Base-by-base conservation (phyloP, 306 rosid species). In the Geum urbanum region DNA sequence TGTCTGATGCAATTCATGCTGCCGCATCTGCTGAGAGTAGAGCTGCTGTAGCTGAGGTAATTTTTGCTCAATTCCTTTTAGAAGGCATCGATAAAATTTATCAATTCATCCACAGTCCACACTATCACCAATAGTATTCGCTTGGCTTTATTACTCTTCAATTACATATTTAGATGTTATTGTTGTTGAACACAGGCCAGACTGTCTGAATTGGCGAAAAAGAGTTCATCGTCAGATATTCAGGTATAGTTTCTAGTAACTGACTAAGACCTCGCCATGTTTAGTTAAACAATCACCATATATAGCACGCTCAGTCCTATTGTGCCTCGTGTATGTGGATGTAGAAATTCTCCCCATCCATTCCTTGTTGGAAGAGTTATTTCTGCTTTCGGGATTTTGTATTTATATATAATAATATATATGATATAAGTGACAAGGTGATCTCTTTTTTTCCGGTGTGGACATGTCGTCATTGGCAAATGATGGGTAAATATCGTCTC, bases 11-110 rank as follows among this genome's bases (percentile, higher is more conserved):
- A 66, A 70, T 89, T 71, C 84, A 76, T 68, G 86, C 95, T 48
- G 81, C 79, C 79, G 73, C 84, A 35, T 86, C 96, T 83, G 89
- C 99, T 72, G 97, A 94, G 78, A 79, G 91, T 13, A 77, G 92
- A 82, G 97, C 95, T 64, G 80, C 92, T 64, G 85, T 85, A 73
- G 91, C 99, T 35, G 99, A 94, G 99, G 97, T 91, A 55, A 49
- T 51, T 55, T 5, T 37, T 45, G 44, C 15, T 22, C 3, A 24
- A 57, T 27, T 60, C 61, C 61, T 56, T 19, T 27, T 14, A 47
- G 24, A 6, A 13, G 6, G 16, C 41, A 43, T 49, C 8, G 5
- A 14, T 46, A 6, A 16, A 4, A 35, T 16, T 22, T 8, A 2
- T 40, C 40, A 16, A 35, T 19, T 5, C 44, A n/a, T n/a, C n/a